Percentiles rank a stretch among this genome's conserved stretches.
Conservation (phyloP, 1,284 basidiomycete species). For the Erythrobasidium hasegawianum region DNA sequence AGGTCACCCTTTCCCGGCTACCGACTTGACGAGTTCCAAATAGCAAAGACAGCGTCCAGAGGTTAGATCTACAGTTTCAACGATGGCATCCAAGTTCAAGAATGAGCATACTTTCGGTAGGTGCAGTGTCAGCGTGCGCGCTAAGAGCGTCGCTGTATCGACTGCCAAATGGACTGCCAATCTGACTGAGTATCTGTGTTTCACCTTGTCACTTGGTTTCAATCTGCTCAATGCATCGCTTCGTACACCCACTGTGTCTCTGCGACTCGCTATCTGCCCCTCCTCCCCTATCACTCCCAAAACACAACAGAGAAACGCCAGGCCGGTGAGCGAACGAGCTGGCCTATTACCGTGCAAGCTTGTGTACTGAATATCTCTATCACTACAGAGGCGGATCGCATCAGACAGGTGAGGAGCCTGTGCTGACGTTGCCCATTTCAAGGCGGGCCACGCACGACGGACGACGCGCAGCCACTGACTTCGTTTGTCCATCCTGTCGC, state of each 20-base stretch:
- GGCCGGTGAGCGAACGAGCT: conserved; percentile 64
- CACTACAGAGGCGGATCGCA: conserved; percentile 35
- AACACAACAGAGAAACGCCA: conserved; percentile 83
- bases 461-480: conserved; percentile 1
- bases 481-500: conserved; percentile 11
- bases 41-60: no score
- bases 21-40: no score
- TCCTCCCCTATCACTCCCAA: conserved; percentile 4
- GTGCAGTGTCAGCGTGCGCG: conserved; percentile 49
- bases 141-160: no score
- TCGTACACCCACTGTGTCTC: no score
- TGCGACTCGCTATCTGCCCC: conserved; percentile 1
- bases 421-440: background rate
- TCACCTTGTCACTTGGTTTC: no score
- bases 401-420: conserved; percentile 28
- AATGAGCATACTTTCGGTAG: conserved; percentile 98
- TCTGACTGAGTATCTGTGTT: background rate
- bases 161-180: no score
- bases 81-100: conserved; percentile 68
- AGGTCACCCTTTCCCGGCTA: no score
- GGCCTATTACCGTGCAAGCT: no score
- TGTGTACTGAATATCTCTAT: no score
- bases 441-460: background rate
- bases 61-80: no score
- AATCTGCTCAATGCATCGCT: no score